Evolutionary conservation across 257 asterid species (phyloP).

Genomic region (Scutellaria minor): DNA sequence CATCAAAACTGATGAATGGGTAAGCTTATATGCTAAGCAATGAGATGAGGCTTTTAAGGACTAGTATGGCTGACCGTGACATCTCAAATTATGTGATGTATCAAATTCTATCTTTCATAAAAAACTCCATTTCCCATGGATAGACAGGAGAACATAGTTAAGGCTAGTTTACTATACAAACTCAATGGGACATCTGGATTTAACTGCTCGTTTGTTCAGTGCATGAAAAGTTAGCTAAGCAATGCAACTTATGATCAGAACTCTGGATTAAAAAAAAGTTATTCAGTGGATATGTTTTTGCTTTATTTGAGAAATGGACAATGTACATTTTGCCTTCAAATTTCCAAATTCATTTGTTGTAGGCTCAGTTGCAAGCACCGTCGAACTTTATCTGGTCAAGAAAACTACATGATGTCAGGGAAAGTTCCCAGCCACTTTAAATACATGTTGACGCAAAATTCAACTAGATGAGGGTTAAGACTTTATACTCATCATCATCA

Average conservation of each 20-base stretch:
- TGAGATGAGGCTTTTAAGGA: slow-evolving; percentile 11
- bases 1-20: slow-evolving; percentile 69
- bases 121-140: too few species aligned
- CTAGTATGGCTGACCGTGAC: neutral
- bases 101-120: too few species aligned
- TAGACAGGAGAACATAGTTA: too few species aligned
- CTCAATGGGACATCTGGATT: too few species aligned
- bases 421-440: neutral
- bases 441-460: neutral
- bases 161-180: too few species aligned
- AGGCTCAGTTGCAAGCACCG: neutral
- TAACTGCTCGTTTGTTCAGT: too few species aligned
- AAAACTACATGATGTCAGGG: neutral
- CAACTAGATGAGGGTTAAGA: neutral
- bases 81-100: neutral
- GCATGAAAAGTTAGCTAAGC: too few species aligned
- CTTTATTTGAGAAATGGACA: neutral
- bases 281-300: neutral
- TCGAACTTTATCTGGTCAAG: neutral
- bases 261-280: too few species aligned
- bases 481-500: neutral
- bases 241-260: too few species aligned
- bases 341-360: neutral
- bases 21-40: slow-evolving; percentile 37
- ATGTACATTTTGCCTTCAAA: slow-evolving; percentile 1